Base-by-base conservation (phyloP, 768 basidiomycete species). In the Hygrocybe coccinea region DNA sequence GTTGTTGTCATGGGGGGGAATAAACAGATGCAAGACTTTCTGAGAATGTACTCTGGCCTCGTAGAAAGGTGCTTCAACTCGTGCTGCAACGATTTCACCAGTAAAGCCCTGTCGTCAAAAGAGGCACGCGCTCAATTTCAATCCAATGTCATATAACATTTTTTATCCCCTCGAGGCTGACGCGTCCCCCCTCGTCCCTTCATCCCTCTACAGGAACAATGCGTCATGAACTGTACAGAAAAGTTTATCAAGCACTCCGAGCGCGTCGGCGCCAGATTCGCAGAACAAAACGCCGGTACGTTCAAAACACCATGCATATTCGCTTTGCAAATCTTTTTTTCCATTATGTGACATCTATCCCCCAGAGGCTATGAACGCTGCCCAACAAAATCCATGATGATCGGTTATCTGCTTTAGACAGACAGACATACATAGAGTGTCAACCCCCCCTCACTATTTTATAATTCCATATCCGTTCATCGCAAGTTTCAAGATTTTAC, bases 1-100 rank as follows among this genome's bases (percentile, higher is more conserved):
- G n/a, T n/a, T n/a, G n/a, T n/a, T n/a, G n/a, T n/a, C n/a, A n/a
- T n/a, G n/a, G n/a, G n/a, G n/a, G n/a, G n/a, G n/a, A n/a, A n/a
- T n/a, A n/a, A n/a, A n/a, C n/a, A 98, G 95, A 95, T 99, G 94
- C 91, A 95, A 79, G 95, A 98, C 77, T 98, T 99, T 66, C 78
- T 99, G 78, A 82, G 80, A 66, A 86, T 98, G 73, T 98, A 99
- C 74, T 89, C 92, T 21, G 88, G 85, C 67, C 81, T 99, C 54
- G 93, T 95, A 33, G 95, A 98, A 69, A 86, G 91, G 63, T 99
- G 95, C 71, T 99, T 99, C 81, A 92, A 79, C 64, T 79, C 90
- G 12, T 99, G 95, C 69, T 88, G 87, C 65, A 95, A 95, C 69
- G 95, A 99, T 69, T 97, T 99, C 65, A 97, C 95, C 22, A 90